Evolutionary conservation across 768 basidiomycete genomes (phyloP), one percentile per base, ranked within the genome.

Genomic region (Collybiopsis luxurians): DNA sequence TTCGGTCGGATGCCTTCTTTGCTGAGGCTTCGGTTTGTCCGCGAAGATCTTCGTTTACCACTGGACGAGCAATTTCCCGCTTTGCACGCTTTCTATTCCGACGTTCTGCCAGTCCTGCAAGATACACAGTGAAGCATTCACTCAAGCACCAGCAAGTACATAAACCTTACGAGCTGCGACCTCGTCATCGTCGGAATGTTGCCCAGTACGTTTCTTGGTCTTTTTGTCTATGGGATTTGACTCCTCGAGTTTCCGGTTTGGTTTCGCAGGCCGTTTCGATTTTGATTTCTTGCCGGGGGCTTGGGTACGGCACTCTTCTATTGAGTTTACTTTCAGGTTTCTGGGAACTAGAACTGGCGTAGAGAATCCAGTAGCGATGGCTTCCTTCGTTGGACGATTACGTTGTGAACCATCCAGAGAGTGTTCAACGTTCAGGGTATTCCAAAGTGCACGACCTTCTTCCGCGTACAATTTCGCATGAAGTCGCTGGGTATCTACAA

Each of bases 31-130:
- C 40, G 36, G 36, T 71, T 40, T 64, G 56, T 30, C 61, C 67
- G 53, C 66, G 66, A 26, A 59, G 47, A 10, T 68, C 59, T 47
- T 59, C 46, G 53, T 64, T 60, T 40, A 53, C 56, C 36, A 58
- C 48, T 23, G 76, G 73, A 28, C 74, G 66, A 36, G 85, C 74
- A 36, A 87, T 83, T 2, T 75, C 78, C 21, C 79, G 79, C 63
- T 83, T 89, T 23, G 70, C 69, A 53, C 81, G 79, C 66, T 86
- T 85, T 44, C 83, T 77, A 59, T 88, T 82, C 13, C 86, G 80
- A 26, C 90, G 80, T 60, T 86, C 85, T 11, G 77, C 73, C 12
- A 89, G 69, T 54, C 89, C 89, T 92, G 40, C 21, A 34, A 34
- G 51, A 38, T n/a, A 24, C 31, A 27, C 30, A 47, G n/a, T 49